These are phyloP conservation scores for Colletotrichum kahawae DNA, from an alignment of 2,329 filamentous ascomycete genomes.

Conservation along the genomic window DNA sequence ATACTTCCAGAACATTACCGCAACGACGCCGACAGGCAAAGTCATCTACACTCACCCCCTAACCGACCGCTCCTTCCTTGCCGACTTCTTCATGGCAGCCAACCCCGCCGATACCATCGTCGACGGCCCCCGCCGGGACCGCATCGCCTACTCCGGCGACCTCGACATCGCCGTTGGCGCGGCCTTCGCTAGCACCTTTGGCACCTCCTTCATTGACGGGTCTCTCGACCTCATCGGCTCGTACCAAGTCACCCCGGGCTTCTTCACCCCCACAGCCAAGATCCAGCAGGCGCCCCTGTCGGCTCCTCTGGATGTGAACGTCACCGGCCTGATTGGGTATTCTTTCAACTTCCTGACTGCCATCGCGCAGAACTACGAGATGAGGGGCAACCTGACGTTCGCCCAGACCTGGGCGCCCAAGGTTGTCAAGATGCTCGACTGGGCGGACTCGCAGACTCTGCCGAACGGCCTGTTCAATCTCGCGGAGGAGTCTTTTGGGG, in stretches of 20 bases:
- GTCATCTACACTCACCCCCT: constrained; percentile 29
- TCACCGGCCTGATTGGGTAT: constrained; percentile 38
- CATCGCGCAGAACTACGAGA: constrained; percentile 30
- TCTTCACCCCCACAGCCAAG: constrained; percentile 36
- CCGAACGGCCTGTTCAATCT: constrained; percentile 31
- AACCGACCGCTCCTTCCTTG: constrained; percentile 30
- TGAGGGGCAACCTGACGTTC: constrained; percentile 31
- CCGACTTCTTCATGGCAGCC: constrained; percentile 38
- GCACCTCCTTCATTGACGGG: constrained; percentile 28
- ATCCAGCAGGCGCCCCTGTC: constrained; percentile 32
- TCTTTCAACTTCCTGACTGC: constrained; percentile 38
- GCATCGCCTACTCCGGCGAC: constrained; percentile 36
- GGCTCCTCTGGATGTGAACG: constrained; percentile 24
- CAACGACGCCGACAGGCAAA: constrained; percentile 1
- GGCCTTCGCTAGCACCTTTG: constrained; percentile 32
- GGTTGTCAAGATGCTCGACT: constrained; percentile 35
- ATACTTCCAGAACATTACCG: constrained; percentile 27
- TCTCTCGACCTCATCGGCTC: constrained; percentile 28
- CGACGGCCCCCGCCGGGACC: constrained; percentile 39
- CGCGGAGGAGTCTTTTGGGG: constrained; percentile 29
- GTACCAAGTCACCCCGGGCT: constrained; percentile 32
- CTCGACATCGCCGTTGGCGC: constrained; percentile 32
- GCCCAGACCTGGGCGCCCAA: constrained; percentile 31
- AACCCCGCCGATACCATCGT: constrained; percentile 36
- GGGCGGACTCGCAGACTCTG: constrained; percentile 34